Percentiles rank a stretch among this genome's conserved stretches.
Conservation (phyloP, 257 asterid species). For the Avicennia marina region DNA sequence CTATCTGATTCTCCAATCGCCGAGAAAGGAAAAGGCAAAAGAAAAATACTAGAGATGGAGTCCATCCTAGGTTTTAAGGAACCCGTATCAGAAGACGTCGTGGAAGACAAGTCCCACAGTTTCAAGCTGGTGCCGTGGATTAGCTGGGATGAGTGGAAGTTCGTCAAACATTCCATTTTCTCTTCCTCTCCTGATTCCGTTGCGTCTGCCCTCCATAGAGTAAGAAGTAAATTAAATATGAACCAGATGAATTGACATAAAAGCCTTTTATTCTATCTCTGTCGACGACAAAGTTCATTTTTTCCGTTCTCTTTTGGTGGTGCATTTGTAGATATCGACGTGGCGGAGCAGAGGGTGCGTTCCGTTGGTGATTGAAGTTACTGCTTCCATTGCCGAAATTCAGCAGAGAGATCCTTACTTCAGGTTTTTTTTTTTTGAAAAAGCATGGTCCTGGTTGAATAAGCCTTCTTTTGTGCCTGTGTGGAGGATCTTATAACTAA, state of each 20-base stretch:
- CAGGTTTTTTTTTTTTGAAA: conserved; percentile 35
- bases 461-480: no score
- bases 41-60: no score
- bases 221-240: no score
- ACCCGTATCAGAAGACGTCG: conserved; percentile 27
- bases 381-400: conserved; percentile 73
- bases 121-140: conserved; percentile 85
- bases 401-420: conserved; percentile 80
- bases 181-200: conserved; percentile 51
- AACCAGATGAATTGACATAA: no score
- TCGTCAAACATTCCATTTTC: conserved; percentile 54
- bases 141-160: conserved; percentile 82
- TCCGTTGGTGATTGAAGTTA: conserved; percentile 59
- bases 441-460: no score
- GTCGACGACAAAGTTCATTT: no score
- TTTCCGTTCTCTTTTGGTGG: neutral
- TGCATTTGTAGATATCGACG: conserved; percentile 51
- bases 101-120: conserved; percentile 30
- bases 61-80: no score
- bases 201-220: conserved; percentile 58
- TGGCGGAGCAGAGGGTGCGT: conserved; percentile 88
- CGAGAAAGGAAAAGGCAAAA: no score
- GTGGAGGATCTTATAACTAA: no score
- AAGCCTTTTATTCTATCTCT: no score
- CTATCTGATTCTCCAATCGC: no score